Evolutionary conservation across 345 rosid species (phyloP).

Genomic region (Pseudoturritis turrita): DNA sequence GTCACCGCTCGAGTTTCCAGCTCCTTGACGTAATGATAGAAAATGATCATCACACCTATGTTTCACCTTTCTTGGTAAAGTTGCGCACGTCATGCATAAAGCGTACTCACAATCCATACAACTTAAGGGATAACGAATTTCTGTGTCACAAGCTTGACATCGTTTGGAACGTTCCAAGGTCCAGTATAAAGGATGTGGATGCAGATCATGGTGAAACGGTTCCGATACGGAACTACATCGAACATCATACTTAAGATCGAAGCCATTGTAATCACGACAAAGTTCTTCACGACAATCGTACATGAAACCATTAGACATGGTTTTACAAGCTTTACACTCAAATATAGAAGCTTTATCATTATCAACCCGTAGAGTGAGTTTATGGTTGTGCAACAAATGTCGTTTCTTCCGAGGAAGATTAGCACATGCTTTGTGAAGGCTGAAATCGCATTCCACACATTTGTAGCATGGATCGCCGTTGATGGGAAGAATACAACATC

Average conservation of each 20-base stretch:
- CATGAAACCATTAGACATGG: too few relatives aligned
- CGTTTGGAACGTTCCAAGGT: too few relatives aligned
- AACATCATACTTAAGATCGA: too few relatives aligned
- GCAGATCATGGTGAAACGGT: neutral
- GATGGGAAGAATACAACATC: neutral
- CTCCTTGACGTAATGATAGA: neutral
- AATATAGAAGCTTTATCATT: too few relatives aligned
- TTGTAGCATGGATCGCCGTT: neutral
- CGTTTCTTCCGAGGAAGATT: too few relatives aligned
- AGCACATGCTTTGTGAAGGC: neutral
- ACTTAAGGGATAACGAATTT: too few relatives aligned
- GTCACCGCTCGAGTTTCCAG: neutral
- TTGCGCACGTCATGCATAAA: neutral
- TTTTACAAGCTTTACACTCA: too few relatives aligned
- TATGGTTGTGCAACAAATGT: too few relatives aligned
- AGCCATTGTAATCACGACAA: too few relatives aligned
- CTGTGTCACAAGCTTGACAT: too few relatives aligned
- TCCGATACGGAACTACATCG: neutral
- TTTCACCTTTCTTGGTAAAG: neutral
- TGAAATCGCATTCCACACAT: slow-evolving; percentile 2
- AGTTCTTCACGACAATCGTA: too few relatives aligned
- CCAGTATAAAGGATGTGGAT: neutral
- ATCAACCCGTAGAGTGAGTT: too few relatives aligned
- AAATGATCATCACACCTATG: neutral
- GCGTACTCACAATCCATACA: neutral